A percentile compares a stretch with the other conserved stretches of the same genome.
These are phyloP conservation scores for Fusarium dimerum DNA, from an alignment of 2,329 filamentous ascomycete species.

Conservation along the genomic window DNA sequence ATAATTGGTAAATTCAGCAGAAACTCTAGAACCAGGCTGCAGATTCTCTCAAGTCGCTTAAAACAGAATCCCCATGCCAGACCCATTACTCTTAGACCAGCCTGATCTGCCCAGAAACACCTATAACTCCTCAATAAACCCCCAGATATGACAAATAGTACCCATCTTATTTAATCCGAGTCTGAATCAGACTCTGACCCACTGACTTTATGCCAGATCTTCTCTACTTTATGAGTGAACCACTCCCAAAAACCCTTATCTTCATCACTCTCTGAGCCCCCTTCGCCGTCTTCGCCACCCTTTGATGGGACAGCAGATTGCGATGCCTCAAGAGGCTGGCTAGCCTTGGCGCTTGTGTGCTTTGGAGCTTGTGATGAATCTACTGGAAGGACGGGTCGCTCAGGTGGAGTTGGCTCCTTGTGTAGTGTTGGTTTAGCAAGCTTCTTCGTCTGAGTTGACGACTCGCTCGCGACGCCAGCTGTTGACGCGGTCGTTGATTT, in stretches of 20 bases:
- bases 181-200: constrained; percentile 28
- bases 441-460: constrained; percentile 19
- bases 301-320: constrained; percentile 14
- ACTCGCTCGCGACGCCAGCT: not conserved
- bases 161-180: constrained; percentile 7
- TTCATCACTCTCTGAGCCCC: constrained; percentile 26
- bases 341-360: constrained; percentile 20
- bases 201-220: constrained; percentile 48
- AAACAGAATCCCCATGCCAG: not conserved
- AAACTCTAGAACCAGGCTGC: not conserved
- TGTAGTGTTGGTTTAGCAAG: constrained; percentile 16
- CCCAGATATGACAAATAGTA: not conserved
- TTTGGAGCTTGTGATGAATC: constrained; percentile 16
- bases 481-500: constrained; percentile 1
- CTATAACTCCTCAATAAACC: constrained; percentile 4
- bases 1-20: no score
- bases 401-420: constrained; percentile 17
- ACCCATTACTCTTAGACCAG: no score
- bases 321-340: constrained; percentile 15
- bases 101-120: constrained; percentile 12
- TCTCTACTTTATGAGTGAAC: constrained; percentile 49
- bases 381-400: constrained; percentile 12
- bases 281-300: constrained; percentile 15
- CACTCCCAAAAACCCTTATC: constrained; percentile 51
- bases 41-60: not conserved